A percentile compares a stretch with the other conserved stretches of the same genome.
phyloP scores from a whole-genome alignment of 805 yeast species.

The Candida palmyrensis region DNA sequence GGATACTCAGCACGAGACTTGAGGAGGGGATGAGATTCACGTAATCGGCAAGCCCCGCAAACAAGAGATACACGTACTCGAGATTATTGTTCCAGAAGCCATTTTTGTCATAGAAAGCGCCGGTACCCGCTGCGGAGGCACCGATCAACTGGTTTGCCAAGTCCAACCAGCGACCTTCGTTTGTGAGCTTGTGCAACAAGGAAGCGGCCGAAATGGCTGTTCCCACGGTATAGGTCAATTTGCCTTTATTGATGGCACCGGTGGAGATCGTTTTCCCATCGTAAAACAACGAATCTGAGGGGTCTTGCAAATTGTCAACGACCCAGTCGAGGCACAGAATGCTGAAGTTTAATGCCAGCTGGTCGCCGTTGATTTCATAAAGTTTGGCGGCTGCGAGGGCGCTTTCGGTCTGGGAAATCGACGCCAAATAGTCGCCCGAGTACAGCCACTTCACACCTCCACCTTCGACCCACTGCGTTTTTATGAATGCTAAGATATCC shows the following conservation, averaged over 20 bases:
- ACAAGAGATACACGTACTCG: slow-evolving; percentile 18
- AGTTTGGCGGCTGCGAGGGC: slow-evolving; percentile 22
- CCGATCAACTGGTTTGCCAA: slow-evolving; percentile 14
- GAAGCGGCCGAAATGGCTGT: slow-evolving; percentile 18
- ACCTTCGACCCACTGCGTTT: slow-evolving; percentile 14
- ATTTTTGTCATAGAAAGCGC: slow-evolving; percentile 15
- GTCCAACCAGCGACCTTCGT: slow-evolving; percentile 9
- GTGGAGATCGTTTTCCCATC: slow-evolving; percentile 16
- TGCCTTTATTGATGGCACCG: slow-evolving; percentile 18
- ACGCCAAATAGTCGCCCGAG: slow-evolving; percentile 18
- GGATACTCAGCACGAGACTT: background rate
- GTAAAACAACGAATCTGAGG: slow-evolving; percentile 16
- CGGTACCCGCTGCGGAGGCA: slow-evolving; percentile 12
- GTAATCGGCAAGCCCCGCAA: slow-evolving; percentile 19
- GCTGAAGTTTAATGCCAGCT: slow-evolving; percentile 11
- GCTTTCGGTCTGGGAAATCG: slow-evolving; percentile 24
- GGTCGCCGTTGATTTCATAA: slow-evolving; percentile 12
- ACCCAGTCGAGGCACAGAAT: slow-evolving; percentile 13
- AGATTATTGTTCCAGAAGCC: slow-evolving; percentile 21
- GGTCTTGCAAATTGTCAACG: slow-evolving; percentile 15
- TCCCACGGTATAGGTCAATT: slow-evolving; percentile 23
- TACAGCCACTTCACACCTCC: slow-evolving; percentile 25
- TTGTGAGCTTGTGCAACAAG: slow-evolving; percentile 13
- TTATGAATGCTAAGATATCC: slow-evolving; percentile 12
- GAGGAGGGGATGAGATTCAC: slow-evolving; percentile 3